Evolutionary conservation across 2,329 filamentous ascomycete species (phyloP), one percentile per base, ranked within the genome.

Genomic region (Exutisphaerella laricina): DNA sequence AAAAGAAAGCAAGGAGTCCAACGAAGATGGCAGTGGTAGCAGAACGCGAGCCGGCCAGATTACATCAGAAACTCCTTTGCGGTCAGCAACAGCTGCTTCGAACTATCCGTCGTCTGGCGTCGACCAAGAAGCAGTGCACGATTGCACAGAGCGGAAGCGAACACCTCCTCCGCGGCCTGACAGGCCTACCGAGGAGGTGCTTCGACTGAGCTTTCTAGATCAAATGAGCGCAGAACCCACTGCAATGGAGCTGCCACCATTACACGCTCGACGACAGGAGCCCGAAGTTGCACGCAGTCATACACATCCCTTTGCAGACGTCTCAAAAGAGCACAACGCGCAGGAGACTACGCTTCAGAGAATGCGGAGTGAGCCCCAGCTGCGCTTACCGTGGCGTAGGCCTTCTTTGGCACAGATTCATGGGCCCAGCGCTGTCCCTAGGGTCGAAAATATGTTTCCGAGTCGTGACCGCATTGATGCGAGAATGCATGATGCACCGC

Each of bases 401-500:
- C 49, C 49, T 37, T 46, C 48, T 13, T 29, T 53, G 6, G 30
- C 23, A 30, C 14, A 12, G 14, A 4, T 5, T 18, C 8, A 8
- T 5, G n/a, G 20, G 4, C 14, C 14, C 14, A 12, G 20, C 2
- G 14, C 9, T 32, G 7, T 18, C n/a, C 14, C 17, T 18, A 6
- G 4, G 20, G 8, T 8, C 30, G 17, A 23, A 12, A 43, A 3
- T 22, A 17, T n/a, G 23, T 13, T 25, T 36, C 33, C 10, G 26
- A 28, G 9, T 28, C 29, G 29, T 14, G 29, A 32, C 16, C 43
- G 58, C 17, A 43, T 54, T 16, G 60, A 63, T 34, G 42, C 41
- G 21, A 39, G 60, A 9, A 43, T 59, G 26, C 50, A 61, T 25
- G 55, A 61, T 39, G 57, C 56, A 8, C 62, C 62, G 18, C 60